Base-by-base conservation (phyloP, 139 green algal species). In the Haematococcus lacustris region DNA sequence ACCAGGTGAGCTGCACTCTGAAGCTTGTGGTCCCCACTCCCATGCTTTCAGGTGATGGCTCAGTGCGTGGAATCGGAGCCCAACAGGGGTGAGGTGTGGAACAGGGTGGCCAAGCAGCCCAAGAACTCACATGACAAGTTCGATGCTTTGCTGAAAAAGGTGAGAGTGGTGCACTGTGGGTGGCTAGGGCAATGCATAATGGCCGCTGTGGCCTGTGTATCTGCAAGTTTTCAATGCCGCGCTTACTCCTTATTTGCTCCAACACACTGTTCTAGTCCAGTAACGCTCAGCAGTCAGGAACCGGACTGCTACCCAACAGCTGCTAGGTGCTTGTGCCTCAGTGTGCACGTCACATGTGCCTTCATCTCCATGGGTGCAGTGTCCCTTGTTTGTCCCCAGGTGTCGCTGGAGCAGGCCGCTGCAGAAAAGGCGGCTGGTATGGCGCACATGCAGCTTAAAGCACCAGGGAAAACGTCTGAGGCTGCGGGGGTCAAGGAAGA, bases 21-120 rank as follows among this genome's bases (percentile, higher is more conserved):
- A n/a, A n/a, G n/a, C n/a, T n/a, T 57, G 47, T 57, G 47, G 13
- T 13, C 47, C 21, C 13, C 13, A 28, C 13, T 57, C 47, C 47
- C 13, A 13, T 57, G 13, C 47, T 57, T 21, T 57, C 21, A 21
- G 47, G 38, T 69, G 37, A 21, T 70, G 4, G 26, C 39, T 35
- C 43, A 41, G 51, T 79, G 73, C 50, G 67, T 71, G 1, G 68
- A 80, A 21, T 82, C 88, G 5, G 91, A 97, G 78, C 94, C 94
- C 3, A 87, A 88, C 35, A 88, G 97, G 66, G 95, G 95, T 0
- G 94, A 98, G 90, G 73, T 81, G 3, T 99, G 95, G 95, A 76
- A 79, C 75, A 71, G 78, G 0, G 87, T 97, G 32, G 61, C 86
- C 33, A 99, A 98, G 80, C 76, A 87, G 37, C 75, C 83, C 0